Percentiles rank a stretch among this genome's conserved stretches.
These are phyloP conservation scores for Fraxinus excelsior DNA, from an alignment of 257 asterid genomes.

Conservation along the genomic window DNA sequence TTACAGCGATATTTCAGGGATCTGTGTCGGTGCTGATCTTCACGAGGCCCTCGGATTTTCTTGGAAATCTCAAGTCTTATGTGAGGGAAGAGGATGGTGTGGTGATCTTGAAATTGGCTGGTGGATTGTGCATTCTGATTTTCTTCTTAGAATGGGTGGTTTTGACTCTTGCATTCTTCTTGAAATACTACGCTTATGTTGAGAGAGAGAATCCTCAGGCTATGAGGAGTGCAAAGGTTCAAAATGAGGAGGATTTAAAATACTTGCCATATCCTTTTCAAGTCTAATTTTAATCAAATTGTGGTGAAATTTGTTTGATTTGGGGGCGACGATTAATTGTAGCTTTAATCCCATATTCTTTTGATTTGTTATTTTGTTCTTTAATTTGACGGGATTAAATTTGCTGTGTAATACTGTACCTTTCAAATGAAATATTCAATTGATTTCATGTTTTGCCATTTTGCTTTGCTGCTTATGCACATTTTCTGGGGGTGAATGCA, in stretches of 20 bases:
- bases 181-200: slow-evolving; percentile 75
- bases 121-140: slow-evolving; percentile 64
- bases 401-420: not conserved
- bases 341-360: not conserved
- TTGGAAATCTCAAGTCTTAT: slow-evolving; percentile 69
- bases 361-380: not conserved
- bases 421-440: not conserved
- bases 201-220: slow-evolving; percentile 40
- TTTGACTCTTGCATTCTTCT: slow-evolving; percentile 73
- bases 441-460: not conserved
- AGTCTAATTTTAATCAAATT: slow-evolving; percentile 35
- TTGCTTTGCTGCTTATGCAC: not conserved
- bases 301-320: not conserved
- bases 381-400: not conserved
- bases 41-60: slow-evolving; percentile 72
- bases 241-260: slow-evolving; percentile 45
- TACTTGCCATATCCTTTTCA: slow-evolving; percentile 88
- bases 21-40: slow-evolving; percentile 84
- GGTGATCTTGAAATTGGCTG: slow-evolving; percentile 67
- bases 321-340: not conserved
- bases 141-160: slow-evolving; percentile 92
- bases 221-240: slow-evolving; percentile 63
- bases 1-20: slow-evolving; percentile 94
- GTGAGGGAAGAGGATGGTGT: slow-evolving; percentile 88
- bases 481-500: too few species aligned